These are phyloP conservation scores for Pseudonitzschia multiseries DNA, from an alignment of 108 stramenopile genomes.

Conservation along the genomic window DNA sequence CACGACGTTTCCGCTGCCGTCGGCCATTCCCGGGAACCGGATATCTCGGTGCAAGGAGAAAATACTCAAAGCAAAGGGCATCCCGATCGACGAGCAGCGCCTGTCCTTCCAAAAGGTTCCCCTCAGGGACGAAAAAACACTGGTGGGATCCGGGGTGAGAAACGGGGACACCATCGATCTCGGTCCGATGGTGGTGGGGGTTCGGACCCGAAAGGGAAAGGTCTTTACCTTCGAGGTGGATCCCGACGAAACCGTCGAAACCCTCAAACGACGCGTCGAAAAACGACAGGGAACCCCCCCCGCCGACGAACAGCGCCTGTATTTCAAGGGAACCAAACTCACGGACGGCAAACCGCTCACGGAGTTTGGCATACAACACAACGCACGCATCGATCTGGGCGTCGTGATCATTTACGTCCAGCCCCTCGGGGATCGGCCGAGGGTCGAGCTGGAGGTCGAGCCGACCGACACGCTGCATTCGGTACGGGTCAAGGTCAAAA, in stretches of 20 bases:
- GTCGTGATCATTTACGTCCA: slow-evolving; percentile 85
- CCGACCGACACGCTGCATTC: slow-evolving; percentile 22
- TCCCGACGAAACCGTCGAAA: slow-evolving; percentile 26
- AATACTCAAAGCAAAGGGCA: slow-evolving; percentile 14
- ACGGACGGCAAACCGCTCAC: slow-evolving; percentile 7
- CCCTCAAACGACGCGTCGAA: slow-evolving; percentile 26
- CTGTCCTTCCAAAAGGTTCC: slow-evolving; percentile 18
- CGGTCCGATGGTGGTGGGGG: slow-evolving; percentile 28
- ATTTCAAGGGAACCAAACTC: slow-evolving; percentile 22
- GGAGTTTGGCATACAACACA: slow-evolving; percentile 27
- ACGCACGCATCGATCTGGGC: slow-evolving; percentile 21
- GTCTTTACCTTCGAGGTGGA: slow-evolving; percentile 26
- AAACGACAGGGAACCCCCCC: slow-evolving; percentile 27
- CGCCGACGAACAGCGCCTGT: slow-evolving; percentile 24
- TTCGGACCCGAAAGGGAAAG: slow-evolving; percentile 30
- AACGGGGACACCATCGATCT: slow-evolving; percentile 30
- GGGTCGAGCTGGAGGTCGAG: slow-evolving; percentile 33
- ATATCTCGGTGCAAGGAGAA: slow-evolving; percentile 16
- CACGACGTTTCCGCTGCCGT: slow-evolving; percentile 14
- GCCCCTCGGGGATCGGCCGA: slow-evolving; percentile 85
- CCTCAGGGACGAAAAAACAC: slow-evolving; percentile 21
- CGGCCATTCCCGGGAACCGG: slow-evolving; percentile 19
- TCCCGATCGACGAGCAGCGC: slow-evolving; percentile 32
- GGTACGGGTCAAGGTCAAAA: slow-evolving; percentile 27
- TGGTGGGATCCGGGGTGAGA: slow-evolving; percentile 22